Conservation (phyloP, 202 grass and related monocot genomes). For the Setaria italica region DNA sequence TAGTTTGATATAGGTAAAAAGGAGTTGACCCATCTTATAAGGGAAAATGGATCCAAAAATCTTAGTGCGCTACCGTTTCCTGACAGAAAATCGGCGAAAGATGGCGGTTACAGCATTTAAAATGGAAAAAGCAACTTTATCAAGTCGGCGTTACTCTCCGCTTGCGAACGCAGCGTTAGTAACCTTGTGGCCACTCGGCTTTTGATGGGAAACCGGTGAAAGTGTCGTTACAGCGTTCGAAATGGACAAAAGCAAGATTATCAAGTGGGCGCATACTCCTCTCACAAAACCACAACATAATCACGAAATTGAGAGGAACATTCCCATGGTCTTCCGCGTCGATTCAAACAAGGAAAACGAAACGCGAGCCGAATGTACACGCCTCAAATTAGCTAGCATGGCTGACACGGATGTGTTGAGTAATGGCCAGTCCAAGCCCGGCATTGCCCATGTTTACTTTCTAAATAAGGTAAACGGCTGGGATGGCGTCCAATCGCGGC, state of each 20-base stretch:
- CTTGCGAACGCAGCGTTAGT: too few relatives aligned
- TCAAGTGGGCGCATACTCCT: too few relatives aligned
- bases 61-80: too few relatives aligned
- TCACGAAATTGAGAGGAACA: background rate
- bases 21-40: too few relatives aligned
- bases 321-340: background rate
- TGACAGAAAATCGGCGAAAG: too few relatives aligned
- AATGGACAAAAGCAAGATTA: background rate
- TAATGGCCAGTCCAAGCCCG: background rate
- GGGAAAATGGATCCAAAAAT: too few relatives aligned
- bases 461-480: conserved; percentile 9
- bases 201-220: too few relatives aligned
- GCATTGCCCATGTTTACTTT: conserved; percentile 12
- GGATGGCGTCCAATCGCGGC: background rate
- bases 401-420: background rate
- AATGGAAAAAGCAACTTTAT: too few relatives aligned
- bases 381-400: background rate
- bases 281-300: background rate
- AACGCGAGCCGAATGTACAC: background rate
- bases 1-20: too few relatives aligned
- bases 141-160: too few relatives aligned
- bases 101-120: too few relatives aligned
- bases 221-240: background rate
- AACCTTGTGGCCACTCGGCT: too few relatives aligned
- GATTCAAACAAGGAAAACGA: background rate